Base-by-base conservation (phyloP, 352 stramenopile genomes). In the Pythium chondricola region DNA sequence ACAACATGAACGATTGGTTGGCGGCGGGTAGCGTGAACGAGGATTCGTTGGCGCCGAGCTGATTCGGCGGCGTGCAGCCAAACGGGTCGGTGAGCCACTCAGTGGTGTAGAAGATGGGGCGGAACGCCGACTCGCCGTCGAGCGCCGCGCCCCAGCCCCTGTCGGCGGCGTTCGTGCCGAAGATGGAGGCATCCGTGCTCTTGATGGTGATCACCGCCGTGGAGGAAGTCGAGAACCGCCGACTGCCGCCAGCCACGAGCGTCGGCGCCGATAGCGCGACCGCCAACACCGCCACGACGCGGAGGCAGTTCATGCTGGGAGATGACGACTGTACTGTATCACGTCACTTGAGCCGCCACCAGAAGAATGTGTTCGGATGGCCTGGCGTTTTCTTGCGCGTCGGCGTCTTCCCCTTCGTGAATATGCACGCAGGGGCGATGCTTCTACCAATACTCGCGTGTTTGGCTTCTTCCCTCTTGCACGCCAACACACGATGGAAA, bases 121-220 rank as follows among this genome's bases (percentile, higher is more conserved):
- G 75, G 63, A 72, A 86, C 26, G 54, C 69, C 10, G 55, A 65
- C 26, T 62, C 50, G 26, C 68, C 61, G 48, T 63, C 45, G 21
- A 88, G 62, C 29, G 44, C 48, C 16, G 63, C 74, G 18, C 73
- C 75, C 75, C 79, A 90, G 50, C 41, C 61, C 18, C 71, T 52
- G 37, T 84, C 73, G 10, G 37, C 44, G 3, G 71, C 59, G 40
- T 58, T 78, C 10, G 73, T 77, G 40, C 71, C 79, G 44, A 85
- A 86, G 44, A 78, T 83, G 9, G 68, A 66, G 30, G 56, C 53
- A 39, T 83, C 65, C n/a, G 62, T 63, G 43, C 65, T 57, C 48
- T 75, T 71, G 51, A 90, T 61, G 30, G 71, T 81, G 27, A 90
- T 61, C 13, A 88, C 65, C 8, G 71, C 67, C 37, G 71, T 67